Conservation (phyloP, 78 protist species). For the Acrasis kona region DNA sequence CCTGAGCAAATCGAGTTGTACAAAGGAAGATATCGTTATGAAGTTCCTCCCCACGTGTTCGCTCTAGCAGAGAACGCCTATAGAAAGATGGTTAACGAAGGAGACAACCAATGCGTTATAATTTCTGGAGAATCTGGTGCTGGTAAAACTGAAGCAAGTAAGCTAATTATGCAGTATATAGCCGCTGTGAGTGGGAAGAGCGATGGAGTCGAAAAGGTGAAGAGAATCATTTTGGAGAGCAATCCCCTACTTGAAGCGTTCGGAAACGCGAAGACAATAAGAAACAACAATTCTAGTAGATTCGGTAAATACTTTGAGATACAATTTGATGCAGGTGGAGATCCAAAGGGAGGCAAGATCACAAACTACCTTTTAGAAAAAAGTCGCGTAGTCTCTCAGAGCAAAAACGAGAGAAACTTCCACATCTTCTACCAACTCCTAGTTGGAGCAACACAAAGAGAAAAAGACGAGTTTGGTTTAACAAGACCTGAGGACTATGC, state of each 20-base stretch:
- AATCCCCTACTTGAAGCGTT: slow-evolving; percentile 85
- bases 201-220: slow-evolving; percentile 13
- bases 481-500: slow-evolving; percentile 6
- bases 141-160: slow-evolving; percentile 76
- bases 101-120: slow-evolving; percentile 39
- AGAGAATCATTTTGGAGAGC: slow-evolving; percentile 37
- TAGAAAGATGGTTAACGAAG: slow-evolving; percentile 31
- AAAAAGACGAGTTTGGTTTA: background rate
- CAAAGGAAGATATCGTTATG: background rate
- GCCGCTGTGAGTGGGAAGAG: slow-evolving; percentile 58
- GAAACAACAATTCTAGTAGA: slow-evolving; percentile 44
- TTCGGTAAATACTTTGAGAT: slow-evolving; percentile 35
- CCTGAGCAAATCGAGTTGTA: background rate
- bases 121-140: slow-evolving; percentile 89
- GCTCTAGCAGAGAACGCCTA: slow-evolving; percentile 72
- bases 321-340: slow-evolving; percentile 16
- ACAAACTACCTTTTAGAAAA: slow-evolving; percentile 72
- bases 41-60: slow-evolving; percentile 61
- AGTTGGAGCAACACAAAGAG: background rate
- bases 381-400: slow-evolving; percentile 58
- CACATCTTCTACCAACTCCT: slow-evolving; percentile 91
- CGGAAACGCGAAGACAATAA: slow-evolving; percentile 59
- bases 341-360: slow-evolving; percentile 12
- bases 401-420: slow-evolving; percentile 76
- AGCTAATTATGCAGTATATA: slow-evolving; percentile 24